Conservation (phyloP, 2,329 filamentous ascomycete species). For the Dactylellina drechsleri region DNA sequence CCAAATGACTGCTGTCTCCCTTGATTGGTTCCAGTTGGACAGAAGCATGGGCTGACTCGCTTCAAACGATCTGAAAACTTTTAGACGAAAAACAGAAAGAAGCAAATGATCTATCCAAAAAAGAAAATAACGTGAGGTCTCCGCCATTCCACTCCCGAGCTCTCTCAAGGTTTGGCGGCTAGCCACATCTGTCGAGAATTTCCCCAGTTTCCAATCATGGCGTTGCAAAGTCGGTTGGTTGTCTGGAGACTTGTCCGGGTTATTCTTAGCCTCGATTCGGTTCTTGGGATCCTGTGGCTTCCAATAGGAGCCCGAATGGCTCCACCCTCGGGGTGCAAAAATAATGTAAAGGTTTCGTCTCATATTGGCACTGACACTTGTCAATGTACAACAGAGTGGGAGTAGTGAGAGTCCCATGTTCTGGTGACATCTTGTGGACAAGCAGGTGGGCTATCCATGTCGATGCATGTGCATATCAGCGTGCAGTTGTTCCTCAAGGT, state of each 20-base stretch:
- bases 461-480: not conserved
- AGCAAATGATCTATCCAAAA: slow-evolving; percentile 2
- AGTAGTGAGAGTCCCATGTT: too few relatives aligned
- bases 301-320: not conserved
- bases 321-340: not conserved
- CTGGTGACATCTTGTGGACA: too few relatives aligned
- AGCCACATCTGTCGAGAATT: slow-evolving; percentile 19
- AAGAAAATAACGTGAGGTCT: not conserved
- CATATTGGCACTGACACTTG: slow-evolving; percentile 17
- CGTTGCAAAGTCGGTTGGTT: too few relatives aligned
- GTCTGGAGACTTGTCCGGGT: not conserved
- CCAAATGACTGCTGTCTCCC: slow-evolving; percentile 2
- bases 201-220: slow-evolving; percentile 21
- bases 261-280: not conserved
- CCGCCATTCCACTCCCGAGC: slow-evolving; percentile 14
- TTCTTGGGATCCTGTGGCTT: not conserved
- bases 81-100: slow-evolving; percentile 38
- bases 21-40: slow-evolving; percentile 31
- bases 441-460: not conserved
- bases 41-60: slow-evolving; percentile 26
- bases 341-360: slow-evolving; percentile 19
- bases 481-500: too few relatives aligned
- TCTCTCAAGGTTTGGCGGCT: slow-evolving; percentile 9
- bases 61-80: slow-evolving; percentile 46
- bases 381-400: slow-evolving; percentile 7